phyloP scores from a whole-genome alignment of 768 basidiomycete species.

The Hygrophoropsis aurantiaca region DNA sequence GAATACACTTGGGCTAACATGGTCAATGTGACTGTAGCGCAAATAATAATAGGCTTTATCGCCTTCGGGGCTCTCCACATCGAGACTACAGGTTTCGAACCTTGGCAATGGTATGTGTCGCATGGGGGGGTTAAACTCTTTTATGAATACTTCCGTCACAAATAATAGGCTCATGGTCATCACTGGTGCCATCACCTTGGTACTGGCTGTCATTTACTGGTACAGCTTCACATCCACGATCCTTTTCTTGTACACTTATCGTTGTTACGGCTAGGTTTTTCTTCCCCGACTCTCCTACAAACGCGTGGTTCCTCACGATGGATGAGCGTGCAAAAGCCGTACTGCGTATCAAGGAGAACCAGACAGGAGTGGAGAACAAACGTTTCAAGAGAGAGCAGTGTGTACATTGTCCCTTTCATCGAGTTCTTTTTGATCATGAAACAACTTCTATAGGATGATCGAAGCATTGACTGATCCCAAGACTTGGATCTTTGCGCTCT shows the following conservation, averaged over 20 bases:
- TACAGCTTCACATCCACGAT: slow-evolving; percentile 30
- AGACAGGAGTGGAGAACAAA: slow-evolving; percentile 83
- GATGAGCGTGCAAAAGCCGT: slow-evolving; percentile 66
- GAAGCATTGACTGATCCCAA: slow-evolving; percentile 70
- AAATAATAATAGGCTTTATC: slow-evolving; percentile 69
- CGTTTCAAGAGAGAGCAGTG: slow-evolving; percentile 79
- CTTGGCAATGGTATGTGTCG: slow-evolving; percentile 66
- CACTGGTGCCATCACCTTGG: slow-evolving; percentile 58
- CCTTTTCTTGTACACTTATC: too few relatives aligned
- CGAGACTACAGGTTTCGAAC: slow-evolving; percentile 52
- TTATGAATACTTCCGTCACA: slow-evolving; percentile 3
- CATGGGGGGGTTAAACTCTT: neutral
- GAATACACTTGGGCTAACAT: neutral
- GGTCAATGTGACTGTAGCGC: slow-evolving; percentile 40
- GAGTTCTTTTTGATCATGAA: too few relatives aligned
- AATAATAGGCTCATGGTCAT: slow-evolving; percentile 64
- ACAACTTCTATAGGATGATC: slow-evolving; percentile 46
- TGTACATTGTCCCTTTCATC: slow-evolving; percentile 22
- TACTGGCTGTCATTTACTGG: slow-evolving; percentile 56
- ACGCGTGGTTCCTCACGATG: slow-evolving; percentile 69
- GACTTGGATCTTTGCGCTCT: slow-evolving; percentile 76
- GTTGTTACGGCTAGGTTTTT: slow-evolving; percentile 43
- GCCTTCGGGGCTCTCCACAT: slow-evolving; percentile 69
- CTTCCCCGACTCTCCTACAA: slow-evolving; percentile 76
- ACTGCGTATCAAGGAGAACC: slow-evolving; percentile 58